Evolutionary conservation across 2,329 filamentous ascomycete genomes (phyloP).

Genomic region (Ascochyta fabae): DNA sequence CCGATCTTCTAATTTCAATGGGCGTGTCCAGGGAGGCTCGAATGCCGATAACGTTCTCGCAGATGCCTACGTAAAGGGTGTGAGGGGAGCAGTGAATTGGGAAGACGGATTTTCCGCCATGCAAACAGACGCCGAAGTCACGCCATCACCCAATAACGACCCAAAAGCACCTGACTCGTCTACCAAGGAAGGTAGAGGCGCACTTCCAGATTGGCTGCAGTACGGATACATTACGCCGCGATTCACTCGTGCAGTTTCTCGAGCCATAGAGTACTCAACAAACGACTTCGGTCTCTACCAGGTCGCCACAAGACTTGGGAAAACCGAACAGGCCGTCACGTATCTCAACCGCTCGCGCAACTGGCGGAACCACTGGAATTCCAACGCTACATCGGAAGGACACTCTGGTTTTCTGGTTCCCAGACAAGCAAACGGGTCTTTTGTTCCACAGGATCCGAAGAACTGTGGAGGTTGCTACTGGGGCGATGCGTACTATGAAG

Average conservation of each 20-base stretch:
- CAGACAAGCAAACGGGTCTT: slow-evolving; percentile 57
- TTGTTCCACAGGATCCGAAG: slow-evolving; percentile 58
- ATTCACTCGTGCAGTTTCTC: slow-evolving; percentile 66
- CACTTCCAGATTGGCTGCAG: slow-evolving; percentile 70
- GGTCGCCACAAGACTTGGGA: slow-evolving; percentile 66
- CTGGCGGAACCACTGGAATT: slow-evolving; percentile 77
- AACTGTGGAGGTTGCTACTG: slow-evolving; percentile 71
- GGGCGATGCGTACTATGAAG: slow-evolving; percentile 67
- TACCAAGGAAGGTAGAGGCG: slow-evolving; percentile 72
- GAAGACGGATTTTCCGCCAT: slow-evolving; percentile 59
- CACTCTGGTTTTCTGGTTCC: slow-evolving; percentile 73
- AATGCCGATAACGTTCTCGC: slow-evolving; percentile 76
- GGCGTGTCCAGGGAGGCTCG: slow-evolving; percentile 71
- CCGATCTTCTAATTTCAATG: slow-evolving; percentile 72
- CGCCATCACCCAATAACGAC: slow-evolving; percentile 66
- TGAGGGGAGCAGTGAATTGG: slow-evolving; percentile 70
- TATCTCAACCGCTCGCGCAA: slow-evolving; percentile 70
- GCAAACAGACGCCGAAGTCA: slow-evolving; percentile 70
- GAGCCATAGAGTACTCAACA: slow-evolving; percentile 70
- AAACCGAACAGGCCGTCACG: slow-evolving; percentile 58
- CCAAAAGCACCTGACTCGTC: slow-evolving; percentile 62
- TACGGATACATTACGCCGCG: slow-evolving; percentile 70
- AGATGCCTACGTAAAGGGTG: slow-evolving; percentile 73
- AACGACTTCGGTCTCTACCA: slow-evolving; percentile 74
- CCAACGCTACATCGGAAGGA: slow-evolving; percentile 61